These are phyloP conservation scores for Cladorrhinum sp. DNA, from an alignment of 2,329 filamentous ascomycete species.

Conservation along the genomic window DNA sequence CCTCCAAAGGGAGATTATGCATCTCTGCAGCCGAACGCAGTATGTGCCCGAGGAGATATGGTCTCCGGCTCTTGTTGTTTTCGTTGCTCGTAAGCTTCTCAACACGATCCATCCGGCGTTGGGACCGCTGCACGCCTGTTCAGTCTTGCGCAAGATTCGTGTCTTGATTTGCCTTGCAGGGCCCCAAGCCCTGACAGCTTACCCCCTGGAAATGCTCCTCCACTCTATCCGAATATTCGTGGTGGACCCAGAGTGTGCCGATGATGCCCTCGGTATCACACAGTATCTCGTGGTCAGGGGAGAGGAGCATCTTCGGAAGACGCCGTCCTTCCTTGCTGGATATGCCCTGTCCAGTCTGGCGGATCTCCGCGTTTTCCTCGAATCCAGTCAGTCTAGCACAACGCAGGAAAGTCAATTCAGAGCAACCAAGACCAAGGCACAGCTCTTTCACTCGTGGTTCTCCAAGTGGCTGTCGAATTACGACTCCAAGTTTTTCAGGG, in stretches of 20 bases:
- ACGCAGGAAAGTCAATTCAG: constrained; percentile 82
- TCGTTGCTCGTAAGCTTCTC: constrained; percentile 72
- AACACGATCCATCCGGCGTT: constrained; percentile 78
- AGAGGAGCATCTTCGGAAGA: constrained; percentile 57
- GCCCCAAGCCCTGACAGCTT: constrained; percentile 66
- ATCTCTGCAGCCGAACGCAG: constrained; percentile 71
- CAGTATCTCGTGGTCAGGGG: constrained; percentile 78
- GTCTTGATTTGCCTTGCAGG: constrained; percentile 78
- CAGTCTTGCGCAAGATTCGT: constrained; percentile 80
- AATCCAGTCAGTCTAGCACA: constrained; percentile 71
- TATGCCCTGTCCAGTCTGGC: constrained; percentile 76
- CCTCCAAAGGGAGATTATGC: constrained; percentile 69
- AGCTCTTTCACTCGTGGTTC: constrained; percentile 77
- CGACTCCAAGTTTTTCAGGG: constrained; percentile 50
- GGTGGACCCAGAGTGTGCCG: constrained; percentile 79
- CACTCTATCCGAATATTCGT: constrained; percentile 76
- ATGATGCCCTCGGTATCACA: constrained; percentile 83
- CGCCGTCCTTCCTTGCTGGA: constrained; percentile 75
- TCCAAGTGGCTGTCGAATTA: constrained; percentile 64
- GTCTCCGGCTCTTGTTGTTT: constrained; percentile 71
- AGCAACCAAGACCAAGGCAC: constrained; percentile 71
- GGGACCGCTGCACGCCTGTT: constrained; percentile 82
- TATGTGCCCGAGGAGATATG: constrained; percentile 66
- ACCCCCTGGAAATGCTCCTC: constrained; percentile 86
- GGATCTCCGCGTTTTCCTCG: constrained; percentile 72